phyloP scores from a whole-genome alignment of 345 rosid genomes.

The Melastoma malabathricum region DNA sequence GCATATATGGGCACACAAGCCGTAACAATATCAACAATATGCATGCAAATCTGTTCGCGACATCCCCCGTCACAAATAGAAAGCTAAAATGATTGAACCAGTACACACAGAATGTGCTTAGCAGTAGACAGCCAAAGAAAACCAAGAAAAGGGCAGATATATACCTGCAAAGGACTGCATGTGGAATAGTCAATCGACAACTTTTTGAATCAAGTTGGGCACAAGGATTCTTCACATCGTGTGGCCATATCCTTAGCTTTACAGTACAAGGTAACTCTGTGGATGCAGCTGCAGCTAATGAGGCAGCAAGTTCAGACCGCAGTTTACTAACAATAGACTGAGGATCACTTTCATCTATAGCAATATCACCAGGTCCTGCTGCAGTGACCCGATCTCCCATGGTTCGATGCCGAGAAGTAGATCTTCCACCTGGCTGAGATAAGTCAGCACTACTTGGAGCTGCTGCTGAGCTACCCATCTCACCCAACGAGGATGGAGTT shows the following conservation, averaged over 20 bases:
- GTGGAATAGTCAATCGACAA: conserved; percentile 65
- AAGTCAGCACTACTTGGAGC: conserved; percentile 9
- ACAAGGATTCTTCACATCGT: conserved; percentile 62
- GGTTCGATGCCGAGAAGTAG: conserved; percentile 21
- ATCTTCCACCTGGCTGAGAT: conserved; percentile 23
- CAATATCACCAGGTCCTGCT: conserved; percentile 16
- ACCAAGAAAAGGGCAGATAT: not conserved
- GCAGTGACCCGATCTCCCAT: conserved; percentile 17
- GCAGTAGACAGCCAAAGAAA: too few relatives aligned
- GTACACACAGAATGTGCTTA: too few relatives aligned
- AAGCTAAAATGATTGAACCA: too few relatives aligned
- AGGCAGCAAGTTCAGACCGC: conserved; percentile 61
- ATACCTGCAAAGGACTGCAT: conserved; percentile 97
- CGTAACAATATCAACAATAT: too few relatives aligned
- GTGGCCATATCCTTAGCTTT: conserved; percentile 81
- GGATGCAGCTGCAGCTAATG: conserved; percentile 70
- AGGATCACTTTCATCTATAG: conserved; percentile 20
- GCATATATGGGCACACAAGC: too few relatives aligned
- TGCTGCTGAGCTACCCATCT: conserved; percentile 16
- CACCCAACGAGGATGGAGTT: conserved; percentile 15
- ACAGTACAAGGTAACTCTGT: conserved; percentile 96
- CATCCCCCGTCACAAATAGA: too few relatives aligned
- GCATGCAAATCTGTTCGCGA: too few relatives aligned
- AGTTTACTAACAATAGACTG: conserved; percentile 53
- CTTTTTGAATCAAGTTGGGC: conserved; percentile 42